Evolutionary conservation across 2,329 filamentous ascomycete species (phyloP).

Genomic region (Dichotomopilus funicola): DNA sequence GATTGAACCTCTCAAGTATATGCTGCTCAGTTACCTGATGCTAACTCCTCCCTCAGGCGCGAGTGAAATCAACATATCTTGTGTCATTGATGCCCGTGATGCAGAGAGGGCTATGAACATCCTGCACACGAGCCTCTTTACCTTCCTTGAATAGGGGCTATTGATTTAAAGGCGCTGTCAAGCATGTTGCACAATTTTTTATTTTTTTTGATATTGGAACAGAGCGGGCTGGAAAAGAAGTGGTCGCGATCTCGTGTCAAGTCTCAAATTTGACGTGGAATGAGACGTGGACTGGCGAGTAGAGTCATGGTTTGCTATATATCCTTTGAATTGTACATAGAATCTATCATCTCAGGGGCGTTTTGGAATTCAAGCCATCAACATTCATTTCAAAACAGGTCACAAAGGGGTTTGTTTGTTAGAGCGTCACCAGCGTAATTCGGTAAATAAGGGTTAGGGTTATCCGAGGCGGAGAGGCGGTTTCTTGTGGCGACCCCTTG

Average conservation of each 20-base stretch:
- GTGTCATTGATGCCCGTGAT: conserved; percentile 87
- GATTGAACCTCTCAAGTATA: not conserved
- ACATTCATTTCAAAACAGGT: too few relatives aligned
- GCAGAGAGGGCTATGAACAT: conserved; percentile 93
- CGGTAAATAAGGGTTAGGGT: too few relatives aligned
- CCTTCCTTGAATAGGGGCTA: conserved; percentile 68
- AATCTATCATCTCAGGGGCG: not conserved
- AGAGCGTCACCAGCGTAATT: too few relatives aligned
- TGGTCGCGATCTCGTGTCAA: too few relatives aligned
- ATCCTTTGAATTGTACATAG: conserved; percentile 3
- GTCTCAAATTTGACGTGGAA: too few relatives aligned
- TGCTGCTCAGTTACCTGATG: not conserved
- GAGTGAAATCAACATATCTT: conserved; percentile 98
- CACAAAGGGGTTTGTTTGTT: too few relatives aligned
- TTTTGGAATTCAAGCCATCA: not conserved
- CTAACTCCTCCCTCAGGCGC: conserved; percentile 55
- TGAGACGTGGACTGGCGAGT: not conserved
- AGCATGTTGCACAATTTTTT: not conserved
- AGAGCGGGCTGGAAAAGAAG: too few relatives aligned
- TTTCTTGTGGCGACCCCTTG: too few relatives aligned
- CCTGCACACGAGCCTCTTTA: conserved; percentile 93
- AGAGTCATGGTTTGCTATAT: not conserved
- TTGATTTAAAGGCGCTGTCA: not conserved
- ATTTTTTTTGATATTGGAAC: too few relatives aligned
- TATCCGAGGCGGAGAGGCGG: too few relatives aligned